Evolutionary conservation across 495 filamentous ascomycete genomes (phyloP).

Genomic region (Penicillium cataractarum): DNA sequence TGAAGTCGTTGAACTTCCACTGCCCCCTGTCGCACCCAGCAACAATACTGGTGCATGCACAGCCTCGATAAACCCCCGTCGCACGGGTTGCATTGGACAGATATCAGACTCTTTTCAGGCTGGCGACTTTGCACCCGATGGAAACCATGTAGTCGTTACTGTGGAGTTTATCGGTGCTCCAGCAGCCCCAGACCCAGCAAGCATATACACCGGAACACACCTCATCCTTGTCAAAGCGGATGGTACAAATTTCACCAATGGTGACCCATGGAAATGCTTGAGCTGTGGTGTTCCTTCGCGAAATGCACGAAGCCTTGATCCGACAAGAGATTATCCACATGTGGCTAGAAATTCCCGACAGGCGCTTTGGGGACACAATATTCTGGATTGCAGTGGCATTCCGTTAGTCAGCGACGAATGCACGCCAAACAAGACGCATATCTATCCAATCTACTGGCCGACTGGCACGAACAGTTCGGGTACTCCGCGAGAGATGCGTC

Average conservation of each 20-base stretch:
- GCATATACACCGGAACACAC: not conserved
- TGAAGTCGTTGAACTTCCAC: not conserved
- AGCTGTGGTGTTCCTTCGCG: not conserved
- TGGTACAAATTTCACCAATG: not conserved
- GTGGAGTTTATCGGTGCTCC: not conserved
- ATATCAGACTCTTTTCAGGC: not conserved
- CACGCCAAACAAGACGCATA: not conserved
- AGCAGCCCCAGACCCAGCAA: not conserved
- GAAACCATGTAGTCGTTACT: not conserved
- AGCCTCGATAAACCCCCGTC: not conserved
- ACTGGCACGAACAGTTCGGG: not conserved
- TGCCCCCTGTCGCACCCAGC: not conserved
- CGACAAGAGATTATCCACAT: not conserved
- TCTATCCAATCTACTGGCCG: slow-evolving; percentile 1
- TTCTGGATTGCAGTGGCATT: not conserved
- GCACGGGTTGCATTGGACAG: not conserved
- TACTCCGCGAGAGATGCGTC: not conserved
- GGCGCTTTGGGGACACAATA: not conserved
- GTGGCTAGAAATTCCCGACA: not conserved
- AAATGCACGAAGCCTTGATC: not conserved
- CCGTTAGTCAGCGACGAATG: not conserved
- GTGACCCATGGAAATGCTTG: not conserved
- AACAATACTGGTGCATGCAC: not conserved
- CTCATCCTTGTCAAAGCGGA: not conserved
- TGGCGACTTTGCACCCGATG: not conserved